Evolutionary conservation across 1,284 basidiomycete genomes (phyloP).

Genomic region (Austroboletus novae-zelandiae): DNA sequence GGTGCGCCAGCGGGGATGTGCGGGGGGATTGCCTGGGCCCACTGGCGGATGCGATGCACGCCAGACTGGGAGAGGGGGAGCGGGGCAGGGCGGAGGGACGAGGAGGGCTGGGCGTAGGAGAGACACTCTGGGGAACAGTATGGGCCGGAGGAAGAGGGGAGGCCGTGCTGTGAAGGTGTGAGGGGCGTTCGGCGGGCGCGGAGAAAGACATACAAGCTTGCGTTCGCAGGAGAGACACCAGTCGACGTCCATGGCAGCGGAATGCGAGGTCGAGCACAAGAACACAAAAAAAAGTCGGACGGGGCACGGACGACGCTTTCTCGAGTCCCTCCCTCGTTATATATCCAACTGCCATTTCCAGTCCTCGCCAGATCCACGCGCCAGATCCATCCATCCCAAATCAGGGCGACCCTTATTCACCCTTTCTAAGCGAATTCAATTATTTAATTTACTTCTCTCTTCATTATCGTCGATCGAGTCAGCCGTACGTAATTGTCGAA

Average conservation of each 20-base stretch:
- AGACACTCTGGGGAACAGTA: conserved; percentile 60
- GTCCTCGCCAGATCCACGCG: conserved; percentile 14
- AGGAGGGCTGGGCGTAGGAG: conserved; percentile 29
- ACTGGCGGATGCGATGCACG: conserved; percentile 23
- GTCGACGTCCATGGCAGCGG: conserved; percentile 53
- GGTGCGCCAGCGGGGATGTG: conserved; percentile 33
- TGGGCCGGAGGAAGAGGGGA: conserved; percentile 25
- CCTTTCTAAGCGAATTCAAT: conserved; percentile 10
- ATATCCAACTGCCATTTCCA: conserved; percentile 27
- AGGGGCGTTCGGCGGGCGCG: conserved; percentile 6
- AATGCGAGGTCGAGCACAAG: neutral
- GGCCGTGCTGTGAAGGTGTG: conserved; percentile 38
- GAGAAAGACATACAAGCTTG: conserved; percentile 44
- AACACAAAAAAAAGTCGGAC: conserved; percentile 12
- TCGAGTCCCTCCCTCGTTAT: conserved; percentile 21
- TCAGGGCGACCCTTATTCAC: conserved; percentile 21
- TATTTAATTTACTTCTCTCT: conserved; percentile 19
- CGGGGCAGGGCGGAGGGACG: conserved; percentile 3
- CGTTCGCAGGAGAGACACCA: conserved; percentile 66
- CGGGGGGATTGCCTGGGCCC: conserved; percentile 31
- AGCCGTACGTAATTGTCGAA: neutral
- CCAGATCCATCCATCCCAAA: conserved; percentile 17
- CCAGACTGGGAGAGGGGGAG: conserved; percentile 3
- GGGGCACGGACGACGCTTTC: conserved; percentile 11
- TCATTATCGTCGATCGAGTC: conserved; percentile 7